Base-by-base conservation (phyloP, 2,329 filamentous ascomycete species). In the Diplodia sapinea region DNA sequence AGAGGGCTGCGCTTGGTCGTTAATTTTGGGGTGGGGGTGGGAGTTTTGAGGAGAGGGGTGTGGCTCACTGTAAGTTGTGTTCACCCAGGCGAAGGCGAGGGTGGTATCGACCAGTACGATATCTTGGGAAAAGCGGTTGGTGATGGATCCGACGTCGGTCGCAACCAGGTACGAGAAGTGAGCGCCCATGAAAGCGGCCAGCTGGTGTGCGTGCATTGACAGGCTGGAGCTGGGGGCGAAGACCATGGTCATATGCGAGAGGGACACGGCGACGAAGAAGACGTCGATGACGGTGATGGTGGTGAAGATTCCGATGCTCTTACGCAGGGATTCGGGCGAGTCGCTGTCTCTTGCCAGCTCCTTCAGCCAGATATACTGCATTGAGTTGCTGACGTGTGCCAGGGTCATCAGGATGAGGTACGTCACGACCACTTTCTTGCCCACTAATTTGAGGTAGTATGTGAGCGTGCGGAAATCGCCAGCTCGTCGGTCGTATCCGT, bases 91-190 rank as follows among this genome's bases (percentile, higher is more conserved):
- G 31, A 77, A 69, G 3, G 79, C 79, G 8, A 84, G 72, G 55
- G 81, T 77, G 68, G 75, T 79, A 61, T 84, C 82, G 15, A 83
- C 80, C n/a, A 84, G 72, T 64, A 78, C 74, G 4, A 84, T 73
- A 72, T 84, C 82, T 69, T 83, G 82, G n/a, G 77, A 80, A 71
- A 84, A 84, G 26, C 80, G 73, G 68, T 84, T 84, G n/a, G 80
- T 74, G 2, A 78, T 81, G 15, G 80, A 75, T n/a, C 82, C 82
- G 13, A 78, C 79, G 69, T 83, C 81, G 0, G 79, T 82, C 2
- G 75, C 76, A 0, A 79, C 74, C 66, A 84, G 82, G 72, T 82
- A 83, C 1, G 75, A 76, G 71, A 82, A 73, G 23, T 79, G 77
- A 23, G 80, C 79, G 40, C 72, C 73, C 13, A 61, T 31, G 56